A percentile compares a stretch with the other conserved stretches of the same genome.
Conservation (phyloP, 768 basidiomycete species). For the Dendrothele bispora region DNA sequence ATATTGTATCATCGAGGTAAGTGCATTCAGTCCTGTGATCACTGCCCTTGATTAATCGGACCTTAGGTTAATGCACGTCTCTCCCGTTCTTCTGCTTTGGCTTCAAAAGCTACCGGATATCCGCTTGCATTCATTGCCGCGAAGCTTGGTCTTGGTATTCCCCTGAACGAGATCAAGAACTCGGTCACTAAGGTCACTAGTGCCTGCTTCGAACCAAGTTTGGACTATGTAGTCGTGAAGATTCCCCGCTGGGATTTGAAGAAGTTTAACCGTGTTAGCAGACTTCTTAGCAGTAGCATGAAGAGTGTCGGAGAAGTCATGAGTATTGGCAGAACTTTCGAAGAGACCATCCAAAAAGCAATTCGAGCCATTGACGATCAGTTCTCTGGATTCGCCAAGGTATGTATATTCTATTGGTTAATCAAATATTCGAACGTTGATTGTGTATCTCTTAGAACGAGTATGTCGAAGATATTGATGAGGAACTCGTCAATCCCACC, state of each 20-base stretch:
- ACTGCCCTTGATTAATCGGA: not conserved
- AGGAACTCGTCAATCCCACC: conserved; percentile 91
- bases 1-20: conserved; percentile 97
- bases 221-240: conserved; percentile 98
- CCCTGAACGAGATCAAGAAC: conserved; percentile 97
- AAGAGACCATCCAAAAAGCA: conserved; percentile 98
- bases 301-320: conserved; percentile 99
- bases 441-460: conserved; percentile 60
- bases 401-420: conserved; percentile 15
- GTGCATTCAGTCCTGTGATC: conserved; percentile 10
- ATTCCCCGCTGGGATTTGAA: conserved; percentile 99
- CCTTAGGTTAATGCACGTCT: conserved; percentile 89
- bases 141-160: conserved; percentile 95
- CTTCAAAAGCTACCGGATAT: conserved; percentile 98
- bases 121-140: conserved; percentile 98
- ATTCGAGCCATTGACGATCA: conserved; percentile 95
- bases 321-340: conserved; percentile 97
- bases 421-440: not conserved
- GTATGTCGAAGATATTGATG: conserved; percentile 86
- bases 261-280: conserved; percentile 94
- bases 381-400: conserved; percentile 91
- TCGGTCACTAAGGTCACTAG: conserved; percentile 94
- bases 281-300: conserved; percentile 92
- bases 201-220: conserved; percentile 96
- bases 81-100: conserved; percentile 95